phyloP scores from a whole-genome alignment of 176 grass and related monocot species.

The Oropetium thomaeum region DNA sequence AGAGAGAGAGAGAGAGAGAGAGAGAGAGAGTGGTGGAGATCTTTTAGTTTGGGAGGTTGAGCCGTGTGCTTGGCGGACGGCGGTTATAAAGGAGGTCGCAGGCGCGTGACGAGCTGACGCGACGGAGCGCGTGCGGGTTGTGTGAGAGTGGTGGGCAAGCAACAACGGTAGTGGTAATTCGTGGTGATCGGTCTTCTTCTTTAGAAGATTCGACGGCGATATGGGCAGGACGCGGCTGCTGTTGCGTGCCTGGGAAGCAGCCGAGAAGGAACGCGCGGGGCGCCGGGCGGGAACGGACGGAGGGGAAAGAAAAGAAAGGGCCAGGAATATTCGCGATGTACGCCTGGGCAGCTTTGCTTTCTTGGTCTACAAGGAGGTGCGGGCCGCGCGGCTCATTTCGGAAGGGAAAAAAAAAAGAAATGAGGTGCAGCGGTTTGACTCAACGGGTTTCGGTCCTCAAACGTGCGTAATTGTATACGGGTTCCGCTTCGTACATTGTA shows the following conservation, averaged over 20 bases:
- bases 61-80: not conserved
- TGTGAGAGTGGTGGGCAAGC: conserved; percentile 6
- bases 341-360: too few species aligned
- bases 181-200: too few species aligned
- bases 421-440: too few species aligned
- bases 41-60: too few species aligned
- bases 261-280: not conserved
- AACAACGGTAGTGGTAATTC: not conserved
- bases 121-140: not conserved
- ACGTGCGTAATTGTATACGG: too few species aligned
- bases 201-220: not conserved
- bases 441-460: too few species aligned
- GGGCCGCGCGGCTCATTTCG: too few species aligned
- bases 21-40: too few species aligned
- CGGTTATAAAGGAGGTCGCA: conserved; percentile 3
- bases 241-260: not conserved
- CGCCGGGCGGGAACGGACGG: too few species aligned
- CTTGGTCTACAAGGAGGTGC: too few species aligned
- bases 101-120: not conserved
- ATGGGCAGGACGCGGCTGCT: not conserved
- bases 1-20: not conserved
- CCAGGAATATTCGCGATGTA: not conserved
- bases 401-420: too few species aligned
- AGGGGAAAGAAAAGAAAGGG: not conserved
- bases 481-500: too few species aligned